Evolutionary conservation across 495 filamentous ascomycete species (phyloP).

Genomic region (Xanthoparmelia taractica): DNA sequence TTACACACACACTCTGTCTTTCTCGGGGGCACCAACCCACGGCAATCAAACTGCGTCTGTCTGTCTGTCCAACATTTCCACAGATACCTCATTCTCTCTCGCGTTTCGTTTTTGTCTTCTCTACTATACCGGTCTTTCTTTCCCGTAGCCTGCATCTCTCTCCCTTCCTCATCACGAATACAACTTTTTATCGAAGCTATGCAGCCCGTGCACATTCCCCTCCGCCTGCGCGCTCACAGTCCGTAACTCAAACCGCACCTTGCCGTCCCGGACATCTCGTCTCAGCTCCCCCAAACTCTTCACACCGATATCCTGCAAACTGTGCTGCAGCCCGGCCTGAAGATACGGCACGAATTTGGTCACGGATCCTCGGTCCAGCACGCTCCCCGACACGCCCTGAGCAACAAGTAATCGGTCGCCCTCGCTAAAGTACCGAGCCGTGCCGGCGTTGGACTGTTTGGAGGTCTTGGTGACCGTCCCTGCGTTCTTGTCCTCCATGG

Average conservation of each 20-base stretch:
- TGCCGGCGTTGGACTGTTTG: conserved; percentile 90
- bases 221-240: conserved; percentile 92
- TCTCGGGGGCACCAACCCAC: neutral
- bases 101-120: too few species aligned
- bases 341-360: conserved; percentile 95
- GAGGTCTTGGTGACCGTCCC: conserved; percentile 55
- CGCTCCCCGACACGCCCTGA: conserved; percentile 83
- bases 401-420: conserved; percentile 89
- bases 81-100: too few species aligned
- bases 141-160: neutral
- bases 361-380: conserved; percentile 69
- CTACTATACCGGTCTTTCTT: too few species aligned
- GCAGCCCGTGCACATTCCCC: conserved; percentile 90
- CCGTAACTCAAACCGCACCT: conserved; percentile 84
- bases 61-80: too few species aligned
- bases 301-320: conserved; percentile 88
- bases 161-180: conserved; percentile 86
- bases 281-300: conserved; percentile 69
- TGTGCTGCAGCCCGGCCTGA: conserved; percentile 90
- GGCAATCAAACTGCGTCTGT: too few species aligned
- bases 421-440: conserved; percentile 97
- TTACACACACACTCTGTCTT: neutral
- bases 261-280: conserved; percentile 64
- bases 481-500: conserved; percentile 98
- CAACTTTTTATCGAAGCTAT: conserved; percentile 98